Evolutionary conservation across 169 alveolate species (phyloP), one percentile per base, ranked within the genome.

Genomic region (Plasmodium coatneyi): DNA sequence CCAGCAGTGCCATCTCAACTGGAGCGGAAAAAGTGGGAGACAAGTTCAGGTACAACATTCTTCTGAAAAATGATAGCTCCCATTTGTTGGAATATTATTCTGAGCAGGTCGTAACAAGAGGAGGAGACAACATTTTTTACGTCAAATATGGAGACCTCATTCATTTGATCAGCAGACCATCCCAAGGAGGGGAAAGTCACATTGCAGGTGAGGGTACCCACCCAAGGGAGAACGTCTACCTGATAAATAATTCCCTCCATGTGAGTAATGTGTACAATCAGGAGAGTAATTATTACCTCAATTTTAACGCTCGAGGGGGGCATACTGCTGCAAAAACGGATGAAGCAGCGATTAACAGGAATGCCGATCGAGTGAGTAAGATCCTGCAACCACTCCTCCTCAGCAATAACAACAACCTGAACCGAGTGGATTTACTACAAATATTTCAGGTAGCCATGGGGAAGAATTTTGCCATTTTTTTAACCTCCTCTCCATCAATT

Each of bases 101-200:
- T 39, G 74, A 89, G 3, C 41, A 89, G n/a, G 49, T 56, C 22
- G 39, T 71, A 56, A 89, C 78, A 4, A 56, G 94, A 66, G 94
- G 94, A 34, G 94, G 94, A 43, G 94, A 89, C 22, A 89, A 89
- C 54, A 41, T 89, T 14, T 89, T 34, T 79, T 89, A 89, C 71
- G 82, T 89, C 14, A 89, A 89, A 60, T 89, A 79, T 34, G 71
- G 83, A 5, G 94, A 89, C 46, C 81, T 89, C 49, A 7, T 79
- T 60, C 49, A 16, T 9, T 30, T n/a, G 36, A 78, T 36, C 60
- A 32, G 66, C 19, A 52, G 54, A 39, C 60, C 49, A 25, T 12
- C 30, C n/a, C 12, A 3, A 5, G 43, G 52, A 19, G 30, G 34
- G 3, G 41, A 19, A 43, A 25, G 32, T n/a, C 9, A 49, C 60